Evolutionary conservation across 306 rosid genomes (phyloP).

Genomic region (Hippophae rhamnoides): DNA sequence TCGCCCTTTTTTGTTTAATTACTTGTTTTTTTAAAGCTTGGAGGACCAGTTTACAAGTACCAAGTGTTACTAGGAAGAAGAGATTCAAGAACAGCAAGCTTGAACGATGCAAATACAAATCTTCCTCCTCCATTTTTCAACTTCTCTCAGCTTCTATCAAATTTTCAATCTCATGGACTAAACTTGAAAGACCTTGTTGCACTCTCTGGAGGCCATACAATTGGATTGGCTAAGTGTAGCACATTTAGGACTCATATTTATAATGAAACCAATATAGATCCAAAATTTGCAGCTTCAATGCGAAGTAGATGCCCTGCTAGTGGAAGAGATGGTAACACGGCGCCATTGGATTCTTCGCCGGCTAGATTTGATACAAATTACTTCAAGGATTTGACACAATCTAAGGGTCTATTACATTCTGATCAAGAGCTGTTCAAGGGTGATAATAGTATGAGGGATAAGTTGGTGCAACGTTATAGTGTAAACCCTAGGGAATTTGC

Average conservation of each 20-base stretch:
- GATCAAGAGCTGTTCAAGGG: slow-evolving; percentile 31
- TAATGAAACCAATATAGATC: slow-evolving; percentile 28
- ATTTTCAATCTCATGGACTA: slow-evolving; percentile 29
- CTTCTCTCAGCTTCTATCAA: slow-evolving; percentile 27
- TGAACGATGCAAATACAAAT: slow-evolving; percentile 14
- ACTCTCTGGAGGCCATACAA: slow-evolving; percentile 28
- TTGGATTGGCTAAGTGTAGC: slow-evolving; percentile 23
- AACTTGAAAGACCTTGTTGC: slow-evolving; percentile 23
- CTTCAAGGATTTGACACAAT: slow-evolving; percentile 19
- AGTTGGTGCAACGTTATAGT: slow-evolving; percentile 17
- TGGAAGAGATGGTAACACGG: slow-evolving; percentile 14
- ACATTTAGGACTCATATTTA: slow-evolving; percentile 19
- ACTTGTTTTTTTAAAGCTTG: slow-evolving; percentile 13
- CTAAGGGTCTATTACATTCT: slow-evolving; percentile 29
- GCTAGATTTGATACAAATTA: slow-evolving; percentile 12
- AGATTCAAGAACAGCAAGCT: slow-evolving; percentile 27
- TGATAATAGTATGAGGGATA: slow-evolving; percentile 15
- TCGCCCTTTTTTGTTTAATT: too few species aligned
- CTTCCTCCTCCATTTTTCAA: slow-evolving; percentile 23
- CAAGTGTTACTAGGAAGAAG: slow-evolving; percentile 26
- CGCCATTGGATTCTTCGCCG: slow-evolving; percentile 13
- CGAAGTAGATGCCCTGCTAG: slow-evolving; percentile 13
- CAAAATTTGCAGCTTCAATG: slow-evolving; percentile 12
- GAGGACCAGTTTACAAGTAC: slow-evolving; percentile 12
- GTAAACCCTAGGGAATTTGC: not conserved